Evolutionary conservation across 345 rosid genomes (phyloP).

Genomic region (Populus simonii): DNA sequence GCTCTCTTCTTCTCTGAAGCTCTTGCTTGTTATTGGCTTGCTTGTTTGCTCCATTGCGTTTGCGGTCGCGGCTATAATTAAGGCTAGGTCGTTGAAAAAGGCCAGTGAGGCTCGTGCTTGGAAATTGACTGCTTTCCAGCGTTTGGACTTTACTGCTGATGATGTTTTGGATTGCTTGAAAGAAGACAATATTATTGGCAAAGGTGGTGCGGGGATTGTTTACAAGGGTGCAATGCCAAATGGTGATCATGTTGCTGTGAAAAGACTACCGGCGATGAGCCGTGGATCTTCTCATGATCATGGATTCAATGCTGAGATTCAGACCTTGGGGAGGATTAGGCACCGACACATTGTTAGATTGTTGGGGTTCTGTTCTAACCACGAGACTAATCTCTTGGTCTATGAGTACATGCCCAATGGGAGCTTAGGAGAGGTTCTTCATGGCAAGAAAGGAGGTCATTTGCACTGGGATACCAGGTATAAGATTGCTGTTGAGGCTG

Average conservation of each 20-base stretch:
- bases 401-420: constrained; percentile 93
- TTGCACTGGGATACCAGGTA: constrained; percentile 85
- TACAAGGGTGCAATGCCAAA: constrained; percentile 77
- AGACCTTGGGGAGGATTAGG: constrained; percentile 81
- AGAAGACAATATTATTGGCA: constrained; percentile 88
- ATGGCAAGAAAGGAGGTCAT: constrained; percentile 90
- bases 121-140: constrained; percentile 95
- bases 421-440: constrained; percentile 85
- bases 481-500: constrained; percentile 81
- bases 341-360: constrained; percentile 84
- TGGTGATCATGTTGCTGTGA: constrained; percentile 78
- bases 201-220: constrained; percentile 94
- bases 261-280: constrained; percentile 70
- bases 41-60: constrained; percentile 81
- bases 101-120: constrained; percentile 83
- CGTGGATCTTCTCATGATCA: constrained; percentile 94
- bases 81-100: constrained; percentile 75
- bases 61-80: constrained; percentile 76
- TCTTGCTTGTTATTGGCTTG: constrained; percentile 70
- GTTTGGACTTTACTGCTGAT: constrained; percentile 78
- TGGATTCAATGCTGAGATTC: constrained; percentile 94
- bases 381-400: constrained; percentile 82
- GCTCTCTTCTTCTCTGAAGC: constrained; percentile 77
- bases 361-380: constrained; percentile 83
- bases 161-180: constrained; percentile 78